These are phyloP conservation scores for Nepenthes alata DNA, from an alignment of 179 eudicot species.

Conservation along the genomic window DNA sequence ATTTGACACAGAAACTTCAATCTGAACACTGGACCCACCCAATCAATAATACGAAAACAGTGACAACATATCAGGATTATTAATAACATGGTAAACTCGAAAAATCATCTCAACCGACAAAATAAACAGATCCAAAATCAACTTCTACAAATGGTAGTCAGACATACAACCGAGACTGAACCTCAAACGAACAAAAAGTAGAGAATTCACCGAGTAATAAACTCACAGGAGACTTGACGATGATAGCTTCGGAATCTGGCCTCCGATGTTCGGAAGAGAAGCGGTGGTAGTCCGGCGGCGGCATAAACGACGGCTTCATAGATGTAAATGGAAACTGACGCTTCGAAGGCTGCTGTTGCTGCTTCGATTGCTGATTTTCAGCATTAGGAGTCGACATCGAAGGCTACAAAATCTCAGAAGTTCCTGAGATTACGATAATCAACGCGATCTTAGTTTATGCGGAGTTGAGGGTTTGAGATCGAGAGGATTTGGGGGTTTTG, in stretches of 20 bases:
- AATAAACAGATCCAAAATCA: not conserved
- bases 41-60: not conserved
- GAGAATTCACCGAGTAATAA: not conserved
- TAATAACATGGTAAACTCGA: not conserved
- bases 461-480: slow-evolving; percentile 2
- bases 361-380: slow-evolving; percentile 22
- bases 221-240: slow-evolving; percentile 66
- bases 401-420: not conserved
- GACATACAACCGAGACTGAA: not conserved
- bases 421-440: not conserved
- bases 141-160: not conserved
- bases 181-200: slow-evolving; percentile 1
- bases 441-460: slow-evolving; percentile 8
- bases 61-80: not conserved
- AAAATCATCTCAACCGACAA: not conserved
- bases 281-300: slow-evolving; percentile 46
- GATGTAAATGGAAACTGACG: slow-evolving; percentile 49
- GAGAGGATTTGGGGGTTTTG: slow-evolving; percentile 7
- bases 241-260: slow-evolving; percentile 29
- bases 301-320: slow-evolving; percentile 55
- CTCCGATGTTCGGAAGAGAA: slow-evolving; percentile 23
- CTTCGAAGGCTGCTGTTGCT: slow-evolving; percentile 19
- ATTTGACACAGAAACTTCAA: too few relatives aligned
- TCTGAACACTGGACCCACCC: not conserved
- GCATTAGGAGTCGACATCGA: slow-evolving; percentile 17